phyloP scores from a whole-genome alignment of 2,329 filamentous ascomycete genomes.

The Hypomyces perniciosus region DNA sequence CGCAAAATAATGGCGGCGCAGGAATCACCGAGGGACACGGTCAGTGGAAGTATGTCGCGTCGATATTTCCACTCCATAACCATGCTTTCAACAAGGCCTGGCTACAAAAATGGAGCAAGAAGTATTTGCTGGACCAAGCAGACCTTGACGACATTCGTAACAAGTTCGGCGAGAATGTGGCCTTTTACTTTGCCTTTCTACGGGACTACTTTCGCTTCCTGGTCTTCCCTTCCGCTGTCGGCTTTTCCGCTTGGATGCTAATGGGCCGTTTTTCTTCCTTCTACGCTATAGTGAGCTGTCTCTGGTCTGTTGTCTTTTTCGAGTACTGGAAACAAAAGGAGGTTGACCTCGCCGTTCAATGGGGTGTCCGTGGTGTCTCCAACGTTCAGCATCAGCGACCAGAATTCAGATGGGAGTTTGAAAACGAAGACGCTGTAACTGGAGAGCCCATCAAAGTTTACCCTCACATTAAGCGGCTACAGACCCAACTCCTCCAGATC shows the following conservation, averaged over 20 bases:
- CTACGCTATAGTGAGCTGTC: constrained; percentile 69
- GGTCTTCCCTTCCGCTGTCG: constrained; percentile 73
- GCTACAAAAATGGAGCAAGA: constrained; percentile 68
- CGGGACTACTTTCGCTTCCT: constrained; percentile 86
- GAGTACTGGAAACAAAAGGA: constrained; percentile 97
- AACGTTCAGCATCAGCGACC: constrained; percentile 70
- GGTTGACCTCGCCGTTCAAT: constrained; percentile 75
- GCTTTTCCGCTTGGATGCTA: constrained; percentile 71
- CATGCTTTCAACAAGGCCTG: constrained; percentile 67
- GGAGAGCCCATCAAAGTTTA: constrained; percentile 74
- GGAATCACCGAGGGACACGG: constrained; percentile 65
- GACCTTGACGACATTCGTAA: constrained; percentile 71
- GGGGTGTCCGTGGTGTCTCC: constrained; percentile 82
- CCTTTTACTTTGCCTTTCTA: constrained; percentile 92
- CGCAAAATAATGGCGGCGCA: constrained; percentile 68
- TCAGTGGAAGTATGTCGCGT: constrained; percentile 66
- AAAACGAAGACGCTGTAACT: constrained; percentile 72
- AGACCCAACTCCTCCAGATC: constrained; percentile 72
- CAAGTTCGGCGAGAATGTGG: constrained; percentile 76
- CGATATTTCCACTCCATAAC: constrained; percentile 76
- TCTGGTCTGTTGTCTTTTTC: constrained; percentile 88
- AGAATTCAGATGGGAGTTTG: constrained; percentile 74
- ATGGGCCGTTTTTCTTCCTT: constrained; percentile 77
- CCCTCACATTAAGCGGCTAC: constrained; percentile 66
- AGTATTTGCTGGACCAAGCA: constrained; percentile 58